phyloP scores from a whole-genome alignment of 331 rosid species.

The Malus hybrid region DNA sequence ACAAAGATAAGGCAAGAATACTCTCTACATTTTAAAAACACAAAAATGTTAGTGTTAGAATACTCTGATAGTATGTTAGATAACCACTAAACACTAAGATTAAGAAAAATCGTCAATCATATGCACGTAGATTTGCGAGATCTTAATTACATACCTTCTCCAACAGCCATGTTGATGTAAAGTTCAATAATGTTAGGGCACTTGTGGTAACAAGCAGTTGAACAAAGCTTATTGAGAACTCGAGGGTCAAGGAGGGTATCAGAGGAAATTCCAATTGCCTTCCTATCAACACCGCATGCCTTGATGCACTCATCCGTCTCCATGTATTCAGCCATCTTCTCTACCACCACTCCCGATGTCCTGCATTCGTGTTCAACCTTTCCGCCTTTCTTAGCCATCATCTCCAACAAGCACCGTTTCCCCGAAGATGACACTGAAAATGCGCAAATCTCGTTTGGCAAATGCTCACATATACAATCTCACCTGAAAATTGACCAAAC shows the following conservation, averaged over 20 bases:
- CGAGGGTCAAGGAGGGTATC: slow-evolving; percentile 65
- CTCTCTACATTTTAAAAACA: slow-evolving; percentile 36
- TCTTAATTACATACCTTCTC: slow-evolving; percentile 42
- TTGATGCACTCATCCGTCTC: slow-evolving; percentile 55
- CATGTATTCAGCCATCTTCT: slow-evolving; percentile 54
- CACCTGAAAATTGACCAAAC: slow-evolving; percentile 12
- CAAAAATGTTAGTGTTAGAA: neutral
- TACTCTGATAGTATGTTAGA: neutral
- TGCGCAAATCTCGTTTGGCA: slow-evolving; percentile 50
- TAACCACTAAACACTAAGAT: neutral
- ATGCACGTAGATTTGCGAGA: neutral
- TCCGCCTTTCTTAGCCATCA: slow-evolving; percentile 22
- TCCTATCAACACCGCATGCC: slow-evolving; percentile 63
- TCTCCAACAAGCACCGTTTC: slow-evolving; percentile 69
- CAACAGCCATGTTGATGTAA: slow-evolving; percentile 76
- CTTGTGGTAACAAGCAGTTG: slow-evolving; percentile 24
- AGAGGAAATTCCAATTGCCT: slow-evolving; percentile 60
- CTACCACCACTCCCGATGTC: slow-evolving; percentile 67
- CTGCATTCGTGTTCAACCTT: slow-evolving; percentile 44
- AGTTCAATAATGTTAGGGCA: slow-evolving; percentile 73
- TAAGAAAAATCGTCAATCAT: neutral
- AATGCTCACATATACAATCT: slow-evolving; percentile 60
- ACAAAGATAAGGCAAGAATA: slow-evolving; percentile 54
- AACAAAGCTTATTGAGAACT: slow-evolving; percentile 45
- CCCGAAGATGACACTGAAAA: slow-evolving; percentile 64